phyloP scores from a whole-genome alignment of 2,329 filamentous ascomycete genomes.

The Trichoderma sp. region DNA sequence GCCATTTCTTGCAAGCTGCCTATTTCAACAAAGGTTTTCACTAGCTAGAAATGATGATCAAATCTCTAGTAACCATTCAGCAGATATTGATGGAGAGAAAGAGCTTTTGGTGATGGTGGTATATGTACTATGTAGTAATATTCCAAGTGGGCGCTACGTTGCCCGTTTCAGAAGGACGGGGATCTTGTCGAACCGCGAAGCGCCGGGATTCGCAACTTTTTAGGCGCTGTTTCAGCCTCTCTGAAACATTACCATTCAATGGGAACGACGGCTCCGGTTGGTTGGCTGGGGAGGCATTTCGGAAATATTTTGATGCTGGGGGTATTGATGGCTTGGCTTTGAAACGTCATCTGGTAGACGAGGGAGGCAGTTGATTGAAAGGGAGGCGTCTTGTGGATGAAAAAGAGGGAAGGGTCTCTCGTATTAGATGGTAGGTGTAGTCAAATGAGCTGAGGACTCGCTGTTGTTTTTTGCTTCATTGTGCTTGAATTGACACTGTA shows the following conservation, averaged over 20 bases:
- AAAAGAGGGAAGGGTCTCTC: neutral
- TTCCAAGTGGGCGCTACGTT: conserved; percentile 22
- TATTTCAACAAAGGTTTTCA: neutral
- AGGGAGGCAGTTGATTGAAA: neutral
- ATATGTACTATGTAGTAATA: neutral
- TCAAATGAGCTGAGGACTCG: too few species aligned
- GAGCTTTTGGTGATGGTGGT: too few species aligned
- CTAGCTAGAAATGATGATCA: neutral
- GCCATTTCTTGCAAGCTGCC: neutral
- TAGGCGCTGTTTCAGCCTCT: conserved; percentile 15
- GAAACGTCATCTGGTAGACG: conserved; percentile 9
- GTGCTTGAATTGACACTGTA: neutral
- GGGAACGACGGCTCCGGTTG: neutral
- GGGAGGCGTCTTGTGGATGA: too few species aligned
- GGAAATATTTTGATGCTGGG: neutral
- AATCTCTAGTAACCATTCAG: neutral
- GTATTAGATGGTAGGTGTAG: neutral
- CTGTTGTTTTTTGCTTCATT: neutral
- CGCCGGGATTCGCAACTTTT: conserved; percentile 4
- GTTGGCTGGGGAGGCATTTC: conserved; percentile 10
- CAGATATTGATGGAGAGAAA: neutral
- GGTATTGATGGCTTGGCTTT: neutral
- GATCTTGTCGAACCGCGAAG: neutral
- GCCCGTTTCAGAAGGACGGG: conserved; percentile 21
- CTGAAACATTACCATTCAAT: neutral